These are phyloP conservation scores for Sechiopsis laciniata DNA, from an alignment of 306 rosid species.

Conservation along the genomic window DNA sequence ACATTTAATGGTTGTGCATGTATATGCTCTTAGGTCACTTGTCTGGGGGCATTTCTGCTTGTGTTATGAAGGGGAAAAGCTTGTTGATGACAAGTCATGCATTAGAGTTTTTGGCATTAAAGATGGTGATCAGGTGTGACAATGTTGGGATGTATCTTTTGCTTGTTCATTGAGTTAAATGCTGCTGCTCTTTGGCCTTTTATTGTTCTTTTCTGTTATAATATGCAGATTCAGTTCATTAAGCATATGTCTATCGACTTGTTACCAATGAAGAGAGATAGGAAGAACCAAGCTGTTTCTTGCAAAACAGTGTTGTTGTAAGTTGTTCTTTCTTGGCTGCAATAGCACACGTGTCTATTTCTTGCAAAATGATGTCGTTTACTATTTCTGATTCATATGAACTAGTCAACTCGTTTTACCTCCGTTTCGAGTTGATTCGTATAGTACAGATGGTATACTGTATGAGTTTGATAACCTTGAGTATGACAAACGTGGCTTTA, in stretches of 20 bases:
- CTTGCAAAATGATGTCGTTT: slow-evolving; percentile 18
- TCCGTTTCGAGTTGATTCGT: too few relatives aligned
- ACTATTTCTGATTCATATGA: too few relatives aligned
- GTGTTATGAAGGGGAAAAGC: slow-evolving; percentile 37
- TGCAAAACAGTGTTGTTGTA: slow-evolving; percentile 27
- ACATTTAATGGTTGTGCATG: background rate
- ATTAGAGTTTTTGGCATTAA: slow-evolving; percentile 35
- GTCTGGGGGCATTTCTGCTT: slow-evolving; percentile 56
- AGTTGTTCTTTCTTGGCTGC: slow-evolving; percentile 14
- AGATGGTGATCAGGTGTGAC: slow-evolving; percentile 50
- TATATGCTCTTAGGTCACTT: slow-evolving; percentile 32
- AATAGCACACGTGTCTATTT: background rate
- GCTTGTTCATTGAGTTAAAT: background rate
- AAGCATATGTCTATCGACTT: slow-evolving; percentile 43
- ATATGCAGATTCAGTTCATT: slow-evolving; percentile 43
- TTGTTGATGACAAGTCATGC: slow-evolving; percentile 34
- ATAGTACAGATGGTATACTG: too few relatives aligned
- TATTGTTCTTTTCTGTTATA: slow-evolving; percentile 12
- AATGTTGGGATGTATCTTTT: background rate
- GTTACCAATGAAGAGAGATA: slow-evolving; percentile 28
- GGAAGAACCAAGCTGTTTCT: slow-evolving; percentile 26
- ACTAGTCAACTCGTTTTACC: too few relatives aligned
- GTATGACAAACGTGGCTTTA: too few relatives aligned
- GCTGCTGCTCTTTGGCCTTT: background rate
- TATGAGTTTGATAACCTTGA: too few relatives aligned